Conservation (phyloP, 177 flowering plant genomes). For the Vitis hybrid region DNA sequence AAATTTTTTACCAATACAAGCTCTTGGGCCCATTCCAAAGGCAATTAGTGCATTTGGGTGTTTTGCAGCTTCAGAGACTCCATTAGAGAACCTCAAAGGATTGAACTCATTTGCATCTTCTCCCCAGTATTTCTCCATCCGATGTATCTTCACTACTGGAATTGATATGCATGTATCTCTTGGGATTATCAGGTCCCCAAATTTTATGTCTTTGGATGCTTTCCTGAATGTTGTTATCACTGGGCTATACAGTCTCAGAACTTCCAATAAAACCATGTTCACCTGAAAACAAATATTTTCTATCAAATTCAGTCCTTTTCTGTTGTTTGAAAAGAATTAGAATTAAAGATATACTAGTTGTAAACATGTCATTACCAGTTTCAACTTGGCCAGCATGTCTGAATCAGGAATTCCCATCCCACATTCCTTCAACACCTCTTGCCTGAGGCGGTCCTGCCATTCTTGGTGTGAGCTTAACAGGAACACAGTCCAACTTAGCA, state of each 20-base stretch:
- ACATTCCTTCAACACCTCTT: conserved; percentile 18
- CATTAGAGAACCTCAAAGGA: conserved; percentile 32
- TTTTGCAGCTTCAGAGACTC: conserved; percentile 28
- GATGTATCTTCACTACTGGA: conserved; percentile 22
- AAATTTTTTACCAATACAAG: conserved; percentile 41
- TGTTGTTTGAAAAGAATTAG: no score
- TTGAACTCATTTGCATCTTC: conserved; percentile 40
- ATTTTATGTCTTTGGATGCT: conserved; percentile 16
- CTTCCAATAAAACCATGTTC: conserved; percentile 35
- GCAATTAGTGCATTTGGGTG: conserved; percentile 32
- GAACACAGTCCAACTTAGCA: conserved; percentile 14
- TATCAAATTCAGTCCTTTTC: not conserved
- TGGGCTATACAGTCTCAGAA: conserved; percentile 35
- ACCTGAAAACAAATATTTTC: conserved; percentile 13
- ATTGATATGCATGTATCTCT: conserved; percentile 17
- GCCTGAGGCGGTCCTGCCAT: conserved; percentile 17
- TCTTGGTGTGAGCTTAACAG: conserved; percentile 17
- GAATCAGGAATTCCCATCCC: conserved; percentile 17
- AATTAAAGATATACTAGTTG: not conserved
- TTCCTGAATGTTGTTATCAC: conserved; percentile 19
- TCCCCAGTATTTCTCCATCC: conserved; percentile 30
- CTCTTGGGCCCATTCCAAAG: conserved; percentile 31
- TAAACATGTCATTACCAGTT: conserved; percentile 12
- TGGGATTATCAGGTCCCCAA: conserved; percentile 30
- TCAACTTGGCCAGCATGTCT: conserved; percentile 19